Conservation (phyloP, 371 early-diverging fungal genomes). For the Rhizomucor miehei region DNA sequence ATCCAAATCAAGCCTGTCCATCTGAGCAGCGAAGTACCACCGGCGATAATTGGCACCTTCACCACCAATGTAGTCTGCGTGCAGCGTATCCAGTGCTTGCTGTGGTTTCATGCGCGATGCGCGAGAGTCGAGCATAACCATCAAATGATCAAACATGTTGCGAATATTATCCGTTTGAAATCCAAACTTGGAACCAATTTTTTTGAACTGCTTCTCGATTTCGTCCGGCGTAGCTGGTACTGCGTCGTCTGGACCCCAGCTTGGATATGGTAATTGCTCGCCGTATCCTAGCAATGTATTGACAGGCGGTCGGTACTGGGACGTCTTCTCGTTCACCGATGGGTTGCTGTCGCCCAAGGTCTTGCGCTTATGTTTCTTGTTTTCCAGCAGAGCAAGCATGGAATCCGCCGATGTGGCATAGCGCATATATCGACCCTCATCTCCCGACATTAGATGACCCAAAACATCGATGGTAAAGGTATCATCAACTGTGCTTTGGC, state of each 20-base stretch:
- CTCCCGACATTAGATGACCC: constrained; percentile 16
- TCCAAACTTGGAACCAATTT: constrained; percentile 64
- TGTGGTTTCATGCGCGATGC: constrained; percentile 76
- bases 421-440: constrained; percentile 70
- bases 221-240: constrained; percentile 66
- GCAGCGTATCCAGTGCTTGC: constrained; percentile 74
- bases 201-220: constrained; percentile 64
- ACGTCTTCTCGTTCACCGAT: constrained; percentile 11
- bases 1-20: constrained; percentile 66
- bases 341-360: constrained; percentile 17
- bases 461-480: constrained; percentile 10
- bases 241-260: constrained; percentile 66
- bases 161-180: constrained; percentile 76
- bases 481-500: not conserved
- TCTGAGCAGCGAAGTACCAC: constrained; percentile 85
- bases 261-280: constrained; percentile 47
- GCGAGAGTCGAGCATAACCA: constrained; percentile 84
- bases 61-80: constrained; percentile 88
- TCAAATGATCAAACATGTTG: constrained; percentile 72
- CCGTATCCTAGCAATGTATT: constrained; percentile 14
- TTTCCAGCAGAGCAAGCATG: constrained; percentile 69
- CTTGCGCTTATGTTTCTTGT: constrained; percentile 44
- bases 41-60: constrained; percentile 81
- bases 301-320: constrained; percentile 10
- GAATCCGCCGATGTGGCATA: constrained; percentile 78